Evolutionary conservation across 2,329 filamentous ascomycete genomes (phyloP).

Genomic region (Sordariomycetes sp.): DNA sequence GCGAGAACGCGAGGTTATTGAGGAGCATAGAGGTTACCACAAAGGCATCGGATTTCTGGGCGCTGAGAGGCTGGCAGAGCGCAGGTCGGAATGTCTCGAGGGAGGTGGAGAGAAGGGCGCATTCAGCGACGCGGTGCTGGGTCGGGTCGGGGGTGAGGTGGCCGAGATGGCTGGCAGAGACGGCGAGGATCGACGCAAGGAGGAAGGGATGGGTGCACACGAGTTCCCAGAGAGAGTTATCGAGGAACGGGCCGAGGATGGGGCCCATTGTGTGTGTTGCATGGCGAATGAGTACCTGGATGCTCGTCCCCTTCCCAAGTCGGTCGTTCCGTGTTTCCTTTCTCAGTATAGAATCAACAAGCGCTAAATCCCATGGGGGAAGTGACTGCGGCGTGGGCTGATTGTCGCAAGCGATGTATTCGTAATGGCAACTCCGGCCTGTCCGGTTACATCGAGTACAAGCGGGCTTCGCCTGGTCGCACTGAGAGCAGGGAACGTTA

Average conservation of each 20-base stretch:
- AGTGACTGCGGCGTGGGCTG: neutral
- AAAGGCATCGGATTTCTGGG: conserved; percentile 12
- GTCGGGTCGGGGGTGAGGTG: neutral
- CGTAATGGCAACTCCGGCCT: neutral
- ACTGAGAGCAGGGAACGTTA: neutral
- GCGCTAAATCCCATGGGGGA: neutral
- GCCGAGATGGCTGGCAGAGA: neutral
- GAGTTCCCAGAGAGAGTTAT: neutral
- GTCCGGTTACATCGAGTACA: neutral
- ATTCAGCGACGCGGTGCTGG: neutral
- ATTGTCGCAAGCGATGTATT: neutral
- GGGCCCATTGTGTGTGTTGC: neutral
- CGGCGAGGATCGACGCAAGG: neutral
- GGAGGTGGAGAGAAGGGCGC: neutral
- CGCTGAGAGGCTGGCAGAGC: conserved; percentile 9
- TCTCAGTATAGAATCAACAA: neutral
- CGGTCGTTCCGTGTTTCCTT: neutral
- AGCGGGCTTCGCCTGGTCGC: neutral
- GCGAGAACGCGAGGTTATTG: conserved; percentile 13
- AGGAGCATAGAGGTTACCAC: conserved; percentile 14
- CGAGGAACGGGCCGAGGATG: neutral
- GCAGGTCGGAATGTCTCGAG: conserved; percentile 9
- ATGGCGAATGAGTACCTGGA: neutral
- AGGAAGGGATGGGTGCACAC: neutral
- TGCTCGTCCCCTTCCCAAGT: neutral